Percentiles rank a stretch among this genome's conserved stretches.
Evolutionary conservation across 169 alveolate species (phyloP).

Genomic region (Haemoproteus tartakovskyi): DNA sequence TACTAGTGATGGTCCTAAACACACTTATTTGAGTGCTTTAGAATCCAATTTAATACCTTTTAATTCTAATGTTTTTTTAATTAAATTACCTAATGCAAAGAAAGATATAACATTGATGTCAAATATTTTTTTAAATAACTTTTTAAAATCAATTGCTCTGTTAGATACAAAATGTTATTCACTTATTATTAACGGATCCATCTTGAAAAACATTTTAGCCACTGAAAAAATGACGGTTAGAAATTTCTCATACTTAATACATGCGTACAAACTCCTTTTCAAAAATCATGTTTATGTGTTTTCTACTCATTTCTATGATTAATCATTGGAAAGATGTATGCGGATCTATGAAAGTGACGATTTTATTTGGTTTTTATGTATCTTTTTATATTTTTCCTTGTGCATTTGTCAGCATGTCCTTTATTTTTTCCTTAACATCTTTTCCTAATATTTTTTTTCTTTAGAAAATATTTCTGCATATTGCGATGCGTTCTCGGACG

Average conservation of each 20-base stretch:
- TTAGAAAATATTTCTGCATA: slow-evolving; percentile 35
- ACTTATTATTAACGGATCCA: slow-evolving; percentile 25
- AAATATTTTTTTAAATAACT: slow-evolving; percentile 50
- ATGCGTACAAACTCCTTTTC: no score
- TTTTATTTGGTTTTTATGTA: no score
- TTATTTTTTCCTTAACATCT: neutral
- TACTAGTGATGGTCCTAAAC: slow-evolving; percentile 54
- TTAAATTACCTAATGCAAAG: slow-evolving; percentile 6
- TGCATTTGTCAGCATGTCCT: neutral
- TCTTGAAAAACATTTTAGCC: slow-evolving; percentile 44
- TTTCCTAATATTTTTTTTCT: neutral
- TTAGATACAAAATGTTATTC: slow-evolving; percentile 38
- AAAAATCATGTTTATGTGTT: no score
- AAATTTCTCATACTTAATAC: no score
- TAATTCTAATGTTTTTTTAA: slow-evolving; percentile 33
- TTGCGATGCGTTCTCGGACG: slow-evolving; percentile 54
- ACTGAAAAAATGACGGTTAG: slow-evolving; percentile 73
- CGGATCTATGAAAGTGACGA: no score
- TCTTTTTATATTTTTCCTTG: no score
- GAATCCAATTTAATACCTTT: slow-evolving; percentile 37
- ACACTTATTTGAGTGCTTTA: slow-evolving; percentile 55
- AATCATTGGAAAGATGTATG: no score
- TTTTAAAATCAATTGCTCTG: slow-evolving; percentile 52
- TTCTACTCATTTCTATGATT: no score
- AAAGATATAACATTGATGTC: slow-evolving; percentile 11